phyloP scores from a whole-genome alignment of 2,329 filamentous ascomycete genomes.

The Calonectria hawksworthii region DNA sequence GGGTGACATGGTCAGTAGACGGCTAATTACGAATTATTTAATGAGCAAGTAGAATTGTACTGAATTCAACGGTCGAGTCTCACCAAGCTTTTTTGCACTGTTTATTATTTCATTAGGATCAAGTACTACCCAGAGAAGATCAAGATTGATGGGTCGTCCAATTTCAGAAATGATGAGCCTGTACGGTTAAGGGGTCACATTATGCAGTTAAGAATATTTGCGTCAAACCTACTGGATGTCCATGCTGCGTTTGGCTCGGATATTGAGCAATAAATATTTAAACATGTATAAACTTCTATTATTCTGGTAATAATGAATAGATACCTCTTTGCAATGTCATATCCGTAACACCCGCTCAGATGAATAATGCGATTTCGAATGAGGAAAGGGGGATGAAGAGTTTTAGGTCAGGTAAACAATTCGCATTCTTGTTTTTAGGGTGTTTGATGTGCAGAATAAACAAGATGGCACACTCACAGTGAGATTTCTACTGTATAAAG shows the following conservation, averaged over 20 bases:
- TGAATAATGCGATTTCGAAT: not conserved
- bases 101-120: not conserved
- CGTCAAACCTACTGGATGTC: not conserved
- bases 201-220: not conserved
- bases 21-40: not conserved
- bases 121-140: not conserved
- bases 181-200: not conserved
- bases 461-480: not conserved
- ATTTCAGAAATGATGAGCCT: not conserved
- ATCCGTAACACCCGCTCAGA: not conserved
- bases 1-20: not conserved
- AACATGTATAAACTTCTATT: not conserved
- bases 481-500: not conserved
- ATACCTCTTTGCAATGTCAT: not conserved
- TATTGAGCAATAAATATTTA: not conserved
- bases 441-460: not conserved
- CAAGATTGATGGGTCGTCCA: not conserved
- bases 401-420: not conserved
- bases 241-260: not conserved
- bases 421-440: not conserved
- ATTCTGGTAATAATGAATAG: not conserved
- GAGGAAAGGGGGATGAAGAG: not conserved
- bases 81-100: accelerated
- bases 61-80: not conserved
- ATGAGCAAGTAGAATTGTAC: not conserved